Evolutionary conservation across 495 filamentous ascomycete genomes (phyloP).

Genomic region (Thermochaetoides thermophila): DNA sequence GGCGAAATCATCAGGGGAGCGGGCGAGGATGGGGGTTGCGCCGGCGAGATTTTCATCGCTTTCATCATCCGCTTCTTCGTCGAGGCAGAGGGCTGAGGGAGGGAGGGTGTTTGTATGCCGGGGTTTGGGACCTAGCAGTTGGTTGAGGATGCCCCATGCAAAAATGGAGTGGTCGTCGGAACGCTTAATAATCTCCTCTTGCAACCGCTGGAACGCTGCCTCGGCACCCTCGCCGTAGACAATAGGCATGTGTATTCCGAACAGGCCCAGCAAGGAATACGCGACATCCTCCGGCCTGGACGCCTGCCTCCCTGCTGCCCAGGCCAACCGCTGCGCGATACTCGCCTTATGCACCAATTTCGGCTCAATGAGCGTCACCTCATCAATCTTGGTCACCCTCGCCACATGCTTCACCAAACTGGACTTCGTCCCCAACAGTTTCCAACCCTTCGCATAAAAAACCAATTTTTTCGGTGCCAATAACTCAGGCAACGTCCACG

Average conservation of each 20-base stretch:
- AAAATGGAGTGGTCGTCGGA: conserved; percentile 17
- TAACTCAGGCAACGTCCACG: conserved; percentile 17
- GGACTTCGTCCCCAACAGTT: conserved; percentile 11
- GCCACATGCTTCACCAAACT: conserved; percentile 7
- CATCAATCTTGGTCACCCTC: conserved; percentile 11
- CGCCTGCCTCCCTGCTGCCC: conserved; percentile 18
- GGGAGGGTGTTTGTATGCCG: too few species aligned
- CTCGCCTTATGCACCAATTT: conserved; percentile 7
- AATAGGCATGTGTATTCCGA: conserved; percentile 18
- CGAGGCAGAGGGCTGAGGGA: background rate
- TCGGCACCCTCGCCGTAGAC: conserved; percentile 27
- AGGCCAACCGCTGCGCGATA: conserved; percentile 18
- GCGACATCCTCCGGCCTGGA: conserved; percentile 22
- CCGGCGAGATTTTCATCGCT: conserved; percentile 8
- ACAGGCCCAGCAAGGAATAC: conserved; percentile 25
- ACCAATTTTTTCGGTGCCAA: conserved; percentile 10
- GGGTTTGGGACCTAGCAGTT: background rate
- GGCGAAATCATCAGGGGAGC: conserved; percentile 10
- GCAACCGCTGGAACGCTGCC: conserved; percentile 19
- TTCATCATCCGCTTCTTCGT: conserved; percentile 4
- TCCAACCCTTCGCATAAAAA: conserved; percentile 12
- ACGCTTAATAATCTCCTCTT: conserved; percentile 18
- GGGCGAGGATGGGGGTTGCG: conserved; percentile 5
- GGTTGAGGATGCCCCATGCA: conserved; percentile 12
- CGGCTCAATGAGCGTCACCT: conserved; percentile 8